Evolutionary conservation across 202 grass and related monocot species (phyloP).

Genomic region (Musa balbisiana): DNA sequence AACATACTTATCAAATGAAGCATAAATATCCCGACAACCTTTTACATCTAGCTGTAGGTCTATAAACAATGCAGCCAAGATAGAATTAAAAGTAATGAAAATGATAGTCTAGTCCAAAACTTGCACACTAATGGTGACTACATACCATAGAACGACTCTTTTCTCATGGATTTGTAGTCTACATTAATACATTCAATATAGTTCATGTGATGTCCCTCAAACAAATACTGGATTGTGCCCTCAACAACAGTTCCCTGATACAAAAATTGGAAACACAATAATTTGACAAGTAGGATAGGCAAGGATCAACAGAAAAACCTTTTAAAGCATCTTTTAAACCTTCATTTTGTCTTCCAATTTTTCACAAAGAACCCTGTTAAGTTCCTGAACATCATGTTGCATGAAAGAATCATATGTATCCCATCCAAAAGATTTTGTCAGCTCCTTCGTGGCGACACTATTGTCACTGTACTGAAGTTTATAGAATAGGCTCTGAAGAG

Average conservation of each 20-base stretch:
- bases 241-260: slow-evolving; percentile 20
- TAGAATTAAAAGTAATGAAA: neutral
- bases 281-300: neutral
- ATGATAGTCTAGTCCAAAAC: neutral
- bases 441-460: slow-evolving; percentile 16
- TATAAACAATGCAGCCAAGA: neutral
- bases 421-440: slow-evolving; percentile 24
- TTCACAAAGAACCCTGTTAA: slow-evolving; percentile 20
- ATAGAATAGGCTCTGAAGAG: slow-evolving; percentile 19
- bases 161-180: slow-evolving; percentile 19
- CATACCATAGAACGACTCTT: slow-evolving; percentile 20
- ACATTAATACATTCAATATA: slow-evolving; percentile 20
- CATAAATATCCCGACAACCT: slow-evolving; percentile 20
- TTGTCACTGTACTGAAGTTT: slow-evolving; percentile 21
- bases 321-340: neutral
- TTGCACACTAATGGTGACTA: neutral
- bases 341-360: slow-evolving; percentile 22
- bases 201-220: slow-evolving; percentile 22
- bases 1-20: slow-evolving; percentile 22
- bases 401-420: slow-evolving; percentile 24
- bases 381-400: slow-evolving; percentile 22
- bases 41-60: slow-evolving; percentile 20
- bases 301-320: neutral
- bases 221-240: slow-evolving; percentile 17
- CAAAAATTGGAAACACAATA: neutral